Evolutionary conservation across 2,329 filamentous ascomycete species (phyloP), one percentile per base, ranked within the genome.

Genomic region (Scedosporium boydii): DNA sequence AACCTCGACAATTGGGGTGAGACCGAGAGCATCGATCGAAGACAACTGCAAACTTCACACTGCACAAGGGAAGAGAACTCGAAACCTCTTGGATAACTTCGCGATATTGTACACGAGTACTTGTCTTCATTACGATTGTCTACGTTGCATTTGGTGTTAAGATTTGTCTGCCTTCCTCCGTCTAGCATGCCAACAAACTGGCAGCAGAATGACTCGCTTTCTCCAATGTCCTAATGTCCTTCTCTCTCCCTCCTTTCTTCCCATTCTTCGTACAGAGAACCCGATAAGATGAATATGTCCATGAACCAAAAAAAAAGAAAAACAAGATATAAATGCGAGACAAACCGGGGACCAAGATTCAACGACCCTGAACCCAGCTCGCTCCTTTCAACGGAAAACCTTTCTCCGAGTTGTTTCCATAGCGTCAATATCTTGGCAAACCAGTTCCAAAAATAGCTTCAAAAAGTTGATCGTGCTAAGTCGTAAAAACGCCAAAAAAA

Each of bases 371-470:
- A 18, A 9, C 21, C 23, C 16, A 14, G 18, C 48, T 53, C 48
- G 14, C 48, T 18, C 62, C 61, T 61, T 64, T 60, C 34, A 63
- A 16, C 60, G 57, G 59, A 63, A 56, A 63, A 46, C 34, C 41
- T 59, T 51, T 55, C 63, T 23, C 34, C 34, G 10, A 38, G 23
- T 23, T 27, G 23, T 23, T 27, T 55, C 23, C 18, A 55, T 23
- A 14, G n/a, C 12, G 7, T 55, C 23, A 55, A 55, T 55, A 55
- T 59, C 59, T 58, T 57, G 38, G 42, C 38, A 53, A 58, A 56
- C 44, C 57, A 53, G 38, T 46, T 46, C 29, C 18, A 60, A 60
- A 27, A 60, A 27, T 57, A 18, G 14, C 48, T 48, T 14, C 48
- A 51, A 18, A 34, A 34, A 46, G 29, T 42, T 51, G 18, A 42